phyloP scores from a whole-genome alignment of 2,329 filamentous ascomycete genomes.

The Davidsoniella australis region DNA sequence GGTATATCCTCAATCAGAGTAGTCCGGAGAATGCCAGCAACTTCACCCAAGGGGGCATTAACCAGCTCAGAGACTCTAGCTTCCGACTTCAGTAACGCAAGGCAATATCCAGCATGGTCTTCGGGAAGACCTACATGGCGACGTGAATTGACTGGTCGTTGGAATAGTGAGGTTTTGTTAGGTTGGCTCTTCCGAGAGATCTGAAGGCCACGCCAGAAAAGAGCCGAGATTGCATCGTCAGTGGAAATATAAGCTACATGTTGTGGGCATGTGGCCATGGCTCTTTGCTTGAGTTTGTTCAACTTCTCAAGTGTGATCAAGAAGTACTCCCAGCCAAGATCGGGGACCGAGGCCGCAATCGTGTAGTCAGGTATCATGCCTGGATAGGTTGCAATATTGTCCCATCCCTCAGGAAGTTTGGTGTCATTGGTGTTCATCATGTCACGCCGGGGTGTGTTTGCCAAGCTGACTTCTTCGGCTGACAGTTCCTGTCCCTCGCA shows the following conservation, averaged over 20 bases:
- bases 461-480: background rate
- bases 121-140: no score
- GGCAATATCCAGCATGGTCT: no score
- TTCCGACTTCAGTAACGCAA: background rate
- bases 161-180: no score
- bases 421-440: background rate
- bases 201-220: conserved; percentile 1
- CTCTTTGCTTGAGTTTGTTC: no score
- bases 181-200: background rate
- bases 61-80: background rate
- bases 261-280: background rate
- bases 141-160: no score
- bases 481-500: background rate
- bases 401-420: background rate
- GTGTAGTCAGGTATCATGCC: background rate
- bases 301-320: background rate
- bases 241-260: background rate
- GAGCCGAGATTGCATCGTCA: background rate
- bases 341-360: background rate
- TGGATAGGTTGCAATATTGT: background rate
- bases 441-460: background rate
- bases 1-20: background rate
- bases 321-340: background rate
- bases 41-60: background rate
- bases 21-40: background rate